phyloP scores from a whole-genome alignment of 2,329 filamentous ascomycete species.

The Hirsutella rhossiliensis region DNA sequence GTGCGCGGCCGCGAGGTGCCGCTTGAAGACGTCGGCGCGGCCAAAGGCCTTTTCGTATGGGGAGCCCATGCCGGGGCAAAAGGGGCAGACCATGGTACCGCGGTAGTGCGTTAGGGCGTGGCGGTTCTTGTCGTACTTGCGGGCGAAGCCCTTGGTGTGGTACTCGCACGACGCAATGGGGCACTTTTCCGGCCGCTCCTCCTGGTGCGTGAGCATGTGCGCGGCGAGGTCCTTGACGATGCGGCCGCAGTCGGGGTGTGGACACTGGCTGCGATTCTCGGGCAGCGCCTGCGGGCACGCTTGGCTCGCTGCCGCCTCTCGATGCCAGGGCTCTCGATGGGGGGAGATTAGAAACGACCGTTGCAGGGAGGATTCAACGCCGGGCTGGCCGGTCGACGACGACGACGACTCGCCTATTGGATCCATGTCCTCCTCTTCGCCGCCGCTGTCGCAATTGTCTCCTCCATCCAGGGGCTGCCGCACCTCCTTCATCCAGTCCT shows the following conservation, averaged over 20 bases:
- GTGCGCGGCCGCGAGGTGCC: slow-evolving; percentile 86
- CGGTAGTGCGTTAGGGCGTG: slow-evolving; percentile 97
- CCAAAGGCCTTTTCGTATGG: slow-evolving; percentile 92
- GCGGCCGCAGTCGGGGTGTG: slow-evolving; percentile 45
- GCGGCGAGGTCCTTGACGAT: slow-evolving; percentile 59
- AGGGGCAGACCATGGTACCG: slow-evolving; percentile 94
- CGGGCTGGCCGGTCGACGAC: neutral
- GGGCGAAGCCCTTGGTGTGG: slow-evolving; percentile 83
- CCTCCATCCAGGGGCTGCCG: slow-evolving; percentile 36
- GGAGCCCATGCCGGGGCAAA: slow-evolving; percentile 81
- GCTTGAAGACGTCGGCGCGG: slow-evolving; percentile 92
- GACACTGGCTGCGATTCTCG: slow-evolving; percentile 37
- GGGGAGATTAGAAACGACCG: slow-evolving; percentile 3
- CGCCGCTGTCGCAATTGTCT: slow-evolving; percentile 31
- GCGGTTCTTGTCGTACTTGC: slow-evolving; percentile 96
- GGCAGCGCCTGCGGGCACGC: slow-evolving; percentile 16
- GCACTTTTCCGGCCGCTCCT: slow-evolving; percentile 89
- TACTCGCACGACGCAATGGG: slow-evolving; percentile 91
- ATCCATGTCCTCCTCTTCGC: slow-evolving; percentile 32
- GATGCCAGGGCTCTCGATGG: slow-evolving; percentile 10
- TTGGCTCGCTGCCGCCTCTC: slow-evolving; percentile 12
- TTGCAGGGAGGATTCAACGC: slow-evolving; percentile 6
- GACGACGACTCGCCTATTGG: slow-evolving; percentile 4
- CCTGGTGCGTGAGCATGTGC: slow-evolving; percentile 93
- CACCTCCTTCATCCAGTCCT: slow-evolving; percentile 50